Evolutionary conservation across 1,284 basidiomycete genomes (phyloP), one percentile per base, ranked within the genome.

Genomic region (Marasmius oreades): DNA sequence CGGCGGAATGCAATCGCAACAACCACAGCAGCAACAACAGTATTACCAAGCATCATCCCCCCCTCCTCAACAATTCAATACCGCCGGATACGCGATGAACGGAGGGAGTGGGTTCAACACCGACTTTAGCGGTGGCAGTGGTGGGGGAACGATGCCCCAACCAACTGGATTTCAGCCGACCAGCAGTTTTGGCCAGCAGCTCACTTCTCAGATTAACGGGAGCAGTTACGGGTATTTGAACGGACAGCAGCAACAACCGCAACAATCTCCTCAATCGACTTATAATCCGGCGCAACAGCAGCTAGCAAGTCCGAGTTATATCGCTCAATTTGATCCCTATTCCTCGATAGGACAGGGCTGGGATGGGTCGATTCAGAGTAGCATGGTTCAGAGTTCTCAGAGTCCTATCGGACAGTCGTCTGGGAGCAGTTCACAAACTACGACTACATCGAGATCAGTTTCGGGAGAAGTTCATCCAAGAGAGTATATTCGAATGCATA

Each of bases 241-340:
- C 18, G 70, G 70, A 14, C 71, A 71, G 55, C 68, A 64, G 26
- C 60, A 61, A 6, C 64, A 65, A 48, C 59, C 61, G 33, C 61
- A 62, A 31, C 65, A 65, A 39, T 5, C 28, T 31, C 28, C 28
- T 10, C 64, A 64, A 31, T 60, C 60, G 14, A 55, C 55, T 18
- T 74, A 75, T 55, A 67, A 69, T 47, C 71, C 70, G 24, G 71
- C 66, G 10, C 74, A 73, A 55, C 65, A 74, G 62, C 76, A 79
- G 62, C 64, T 76, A 6, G 70, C 73, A 56, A 73, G 70, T 54
- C 73, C 76, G 4, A 63, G 66, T 7, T 77, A 80, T 61, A 64
- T 80, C 33, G 63, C 80, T 12, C 80, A 82, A 62, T 79, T 84
- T 60, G 81, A 85, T 70, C 82, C 80, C 1, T 84, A 83, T 55